Conservation (phyloP, 2,329 filamentous ascomycete species). For the Monilinia vaccinii-corymbosi region DNA sequence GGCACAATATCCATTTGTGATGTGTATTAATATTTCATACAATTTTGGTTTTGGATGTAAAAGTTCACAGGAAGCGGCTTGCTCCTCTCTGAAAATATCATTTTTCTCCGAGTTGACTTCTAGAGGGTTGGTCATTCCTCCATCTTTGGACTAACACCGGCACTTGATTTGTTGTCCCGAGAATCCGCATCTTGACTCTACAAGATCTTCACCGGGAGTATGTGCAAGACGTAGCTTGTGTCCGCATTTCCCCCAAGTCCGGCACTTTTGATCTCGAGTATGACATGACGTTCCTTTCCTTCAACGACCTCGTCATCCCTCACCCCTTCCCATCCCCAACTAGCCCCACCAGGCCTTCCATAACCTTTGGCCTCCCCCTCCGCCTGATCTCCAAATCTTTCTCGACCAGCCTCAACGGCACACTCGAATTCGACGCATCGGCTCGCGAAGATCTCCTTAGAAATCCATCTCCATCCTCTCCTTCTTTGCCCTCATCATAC, state of each 20-base stretch:
- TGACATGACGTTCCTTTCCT: not conserved
- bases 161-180: not conserved
- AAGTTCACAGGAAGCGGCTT: not conserved
- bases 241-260: not conserved
- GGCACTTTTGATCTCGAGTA: not conserved
- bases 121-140: not conserved
- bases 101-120: not conserved
- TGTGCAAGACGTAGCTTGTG: not conserved
- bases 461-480: not conserved
- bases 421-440: not conserved
- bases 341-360: not conserved
- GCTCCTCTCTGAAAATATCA: not conserved
- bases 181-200: not conserved
- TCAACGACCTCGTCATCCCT: not conserved
- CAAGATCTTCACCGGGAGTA: not conserved
- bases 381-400: not conserved
- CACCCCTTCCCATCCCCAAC: not conserved
- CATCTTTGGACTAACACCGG: not conserved
- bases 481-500: not conserved
- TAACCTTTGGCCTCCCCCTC: not conserved
- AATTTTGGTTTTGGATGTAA: not conserved
- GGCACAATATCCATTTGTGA: not conserved
- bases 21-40: not conserved
- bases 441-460: not conserved
- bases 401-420: slow-evolving; percentile 12